Base-by-base conservation (phyloP, 208 protist genomes). In the Porcisia deanei region DNA sequence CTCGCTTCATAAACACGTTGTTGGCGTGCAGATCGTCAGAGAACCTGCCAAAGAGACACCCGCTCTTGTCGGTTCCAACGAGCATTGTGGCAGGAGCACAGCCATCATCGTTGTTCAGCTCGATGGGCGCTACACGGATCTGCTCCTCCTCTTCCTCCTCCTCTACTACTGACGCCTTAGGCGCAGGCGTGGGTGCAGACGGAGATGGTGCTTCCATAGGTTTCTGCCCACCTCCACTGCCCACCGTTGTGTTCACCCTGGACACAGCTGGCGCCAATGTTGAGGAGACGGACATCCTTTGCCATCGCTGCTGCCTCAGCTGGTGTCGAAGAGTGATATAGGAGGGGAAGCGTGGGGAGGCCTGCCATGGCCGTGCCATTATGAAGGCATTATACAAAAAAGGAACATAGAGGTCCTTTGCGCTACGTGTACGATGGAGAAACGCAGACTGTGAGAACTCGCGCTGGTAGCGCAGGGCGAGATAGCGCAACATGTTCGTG, bases 321-420 rank as follows among this genome's bases (percentile, higher is more conserved):
- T 76, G 37, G 71, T 64, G 60, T 18, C 49, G 67, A 37, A 71
- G 67, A 16, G 34, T 43, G 14, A 91, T 61, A 37, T 87, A 82
- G 25, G 81, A 64, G 55, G 86, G 79, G 67, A 85, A 93, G 12
- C 77, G 77, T 41, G 89, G 82, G 2, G 85, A 90, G 8, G 77
- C 80, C 64, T 80, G 76, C 89, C 89, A 93, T 7, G 89, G 89
- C 16, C 89, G 79, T 14, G 80, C 82, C 84, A 91, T 86, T n/a
- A 83, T 77, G 57, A 91, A 90, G 64, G 82, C 86, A 72, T 91
- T 88, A 79, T 94, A 88, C 65, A 91, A 64, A 69, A 91, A 94
- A 18, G 89, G 89, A 16, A 85, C 70, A 55, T 84, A 84, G 3
- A 91, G 52, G 57, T 91, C 89, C 7, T 37, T 37, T 8, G 77